phyloP scores from a whole-genome alignment of 495 filamentous ascomycete genomes.

The Beverwykella pulmonaria region DNA sequence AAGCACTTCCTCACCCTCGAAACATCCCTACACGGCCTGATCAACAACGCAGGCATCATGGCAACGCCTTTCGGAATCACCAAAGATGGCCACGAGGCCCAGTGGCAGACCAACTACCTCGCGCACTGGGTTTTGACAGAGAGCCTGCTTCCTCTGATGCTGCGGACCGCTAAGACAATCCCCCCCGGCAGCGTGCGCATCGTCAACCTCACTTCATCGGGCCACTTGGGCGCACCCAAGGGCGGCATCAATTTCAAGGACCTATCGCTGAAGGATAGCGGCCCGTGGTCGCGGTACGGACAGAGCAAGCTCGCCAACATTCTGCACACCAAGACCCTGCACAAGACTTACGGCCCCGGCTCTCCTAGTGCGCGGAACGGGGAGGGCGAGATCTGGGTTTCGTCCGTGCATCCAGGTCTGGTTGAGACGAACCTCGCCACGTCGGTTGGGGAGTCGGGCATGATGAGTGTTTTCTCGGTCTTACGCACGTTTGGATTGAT shows the following conservation, averaged over 20 bases:
- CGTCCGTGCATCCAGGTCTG: conserved; percentile 52
- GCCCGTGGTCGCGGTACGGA: conserved; percentile 48
- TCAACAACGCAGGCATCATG: conserved; percentile 30
- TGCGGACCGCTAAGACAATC: conserved; percentile 36
- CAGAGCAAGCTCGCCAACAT: conserved; percentile 54
- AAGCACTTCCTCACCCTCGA: conserved; percentile 37
- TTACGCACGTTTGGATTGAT: conserved; percentile 39
- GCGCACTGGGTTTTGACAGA: conserved; percentile 51
- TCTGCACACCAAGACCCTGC: conserved; percentile 45
- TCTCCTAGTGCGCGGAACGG: conserved; percentile 38
- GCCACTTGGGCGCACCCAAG: conserved; percentile 44
- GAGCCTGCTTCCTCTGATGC: conserved; percentile 48
- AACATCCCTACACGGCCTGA: conserved; percentile 25
- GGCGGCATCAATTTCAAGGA: conserved; percentile 47
- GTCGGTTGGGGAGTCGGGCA: conserved; percentile 23
- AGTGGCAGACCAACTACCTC: conserved; percentile 52
- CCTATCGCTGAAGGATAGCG: conserved; percentile 28
- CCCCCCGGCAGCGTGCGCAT: conserved; percentile 46
- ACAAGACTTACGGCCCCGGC: conserved; percentile 45
- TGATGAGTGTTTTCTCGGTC: conserved; percentile 36
- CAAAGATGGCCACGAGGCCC: conserved; percentile 42
- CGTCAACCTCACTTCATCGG: conserved; percentile 48
- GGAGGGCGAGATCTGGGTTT: conserved; percentile 47
- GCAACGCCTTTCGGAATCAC: conserved; percentile 29
- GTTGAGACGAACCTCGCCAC: conserved; percentile 47